Base-by-base conservation (phyloP, 2,329 filamentous ascomycete species). In the Pyricularia pennisetigena region DNA sequence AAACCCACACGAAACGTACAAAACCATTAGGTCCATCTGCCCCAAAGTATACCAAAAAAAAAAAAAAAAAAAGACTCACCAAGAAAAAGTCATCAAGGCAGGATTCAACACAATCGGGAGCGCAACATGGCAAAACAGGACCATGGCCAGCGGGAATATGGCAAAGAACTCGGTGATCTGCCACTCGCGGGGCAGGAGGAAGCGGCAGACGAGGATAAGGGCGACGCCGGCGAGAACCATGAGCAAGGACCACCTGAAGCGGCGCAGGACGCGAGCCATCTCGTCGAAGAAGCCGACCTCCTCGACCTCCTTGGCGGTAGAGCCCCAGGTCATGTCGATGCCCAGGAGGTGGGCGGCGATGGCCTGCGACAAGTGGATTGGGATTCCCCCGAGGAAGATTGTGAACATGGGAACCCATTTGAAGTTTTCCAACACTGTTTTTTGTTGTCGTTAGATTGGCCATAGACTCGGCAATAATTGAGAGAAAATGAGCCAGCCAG, bases 221-320 rank as follows among this genome's bases (percentile, higher is more conserved):
- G 93, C 91, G 71, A 77, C 83, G 24, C 79, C 78, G 68, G 90
- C 87, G 70, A 84, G 84, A 30, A 86, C 63, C 41, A 86, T 75
- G 1, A 86, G 82, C 72, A 91, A 87, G 32, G 23, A 0, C 10
- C 3, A 6, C 41, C 10, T 30, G 26, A 28, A 26, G 24, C 10
- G 29, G 61, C 88, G 90, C 73, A 94, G 76, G 54, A 96, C 90
- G 75, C 90, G 90, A 35, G 90, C 90, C 24, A 94, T 86, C 76
- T 95, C 92, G 70, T 92, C 90, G 79, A 94, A 94, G 79, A 96
- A 96, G 77, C 92, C 91, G 30, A 90, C 89, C 74, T 90, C 88
- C 73, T 93, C 90, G 65, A 86, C 86, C 80, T 97, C 93, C 79
- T 96, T 96, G 61, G 88, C 86, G 0, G 93, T 96, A 1, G 92